Conservation (phyloP, 192 early-diverging fungal species). For the Backusella mclennaniae region DNA sequence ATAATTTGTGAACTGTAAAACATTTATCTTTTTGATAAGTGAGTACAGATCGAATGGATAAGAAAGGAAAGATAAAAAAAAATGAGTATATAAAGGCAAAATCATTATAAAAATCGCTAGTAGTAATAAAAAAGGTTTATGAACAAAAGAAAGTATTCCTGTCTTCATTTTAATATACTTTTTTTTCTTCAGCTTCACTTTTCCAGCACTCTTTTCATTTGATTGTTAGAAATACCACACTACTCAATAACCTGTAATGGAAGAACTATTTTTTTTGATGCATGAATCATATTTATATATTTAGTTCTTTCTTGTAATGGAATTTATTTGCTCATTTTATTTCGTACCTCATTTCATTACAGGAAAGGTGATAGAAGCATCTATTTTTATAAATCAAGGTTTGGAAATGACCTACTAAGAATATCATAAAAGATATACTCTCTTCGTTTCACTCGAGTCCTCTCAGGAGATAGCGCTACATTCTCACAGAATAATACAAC, state of each 20-base stretch:
- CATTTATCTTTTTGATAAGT: neutral
- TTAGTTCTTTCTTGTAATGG: neutral
- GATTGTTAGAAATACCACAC: neutral
- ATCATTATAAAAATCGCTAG: no score
- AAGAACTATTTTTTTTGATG: neutral
- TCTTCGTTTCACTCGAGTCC: neutral
- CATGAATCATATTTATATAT: neutral
- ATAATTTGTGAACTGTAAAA: neutral
- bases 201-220: no score
- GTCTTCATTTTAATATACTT: neutral
- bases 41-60: neutral
- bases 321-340: neutral
- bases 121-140: neutral
- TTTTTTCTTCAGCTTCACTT: neutral
- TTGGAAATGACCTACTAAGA: neutral
- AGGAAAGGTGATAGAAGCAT: neutral
- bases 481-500: neutral
- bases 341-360: neutral
- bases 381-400: neutral
- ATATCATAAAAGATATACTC: neutral
- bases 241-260: neutral
- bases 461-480: neutral
- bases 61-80: neutral
- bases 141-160: neutral
- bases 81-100: neutral